Evolutionary conservation across 2,329 filamentous ascomycete genomes (phyloP), one percentile per base, ranked within the genome.

Genomic region (Calycina herbarum): DNA sequence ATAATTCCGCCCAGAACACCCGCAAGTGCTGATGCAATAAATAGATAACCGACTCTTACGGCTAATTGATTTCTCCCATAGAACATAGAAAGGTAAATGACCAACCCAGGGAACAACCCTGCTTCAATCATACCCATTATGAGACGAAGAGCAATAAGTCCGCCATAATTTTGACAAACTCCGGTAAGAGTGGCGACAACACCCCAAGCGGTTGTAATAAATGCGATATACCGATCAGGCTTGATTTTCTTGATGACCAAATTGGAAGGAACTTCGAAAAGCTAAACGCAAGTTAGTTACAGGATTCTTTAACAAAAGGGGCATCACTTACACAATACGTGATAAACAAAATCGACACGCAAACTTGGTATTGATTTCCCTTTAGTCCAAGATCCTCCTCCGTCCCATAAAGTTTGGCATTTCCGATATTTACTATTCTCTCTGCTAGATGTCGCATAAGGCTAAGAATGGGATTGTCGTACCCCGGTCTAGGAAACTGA

Each of bases 1-100:
- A 91, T 79, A 0, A 91, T 79, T 0, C 88, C 88, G 27, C 88
- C 87, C 59, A 81, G 87, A 0, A 87, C 86, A 5, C 88, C 88
- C 0, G 87, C 85, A 1, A 89, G 76, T 0, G 88, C 86, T 1
- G 87, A 83, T 2, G 80, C 81, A 10, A 84, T 81, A 73, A 89
- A 89, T 1, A 90, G 80, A 68, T 88, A 89, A 6, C 85, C 85
- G 1, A 89, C 84, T 1, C 88, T 83, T 2, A 89, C 76, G 0
- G 85, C 86, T 5, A 89, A 79, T 70, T 89, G 85, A 8, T 80
- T 80, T 68, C 86, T 86, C 24, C 82, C 85, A 74, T 89, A 90
- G 76, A 88, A 89, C 65, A 88, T 81, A 0, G 87, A 88, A 17
- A 90, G 78, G 64, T 89, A 89, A 31, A 84, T 74, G 0, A 83